phyloP scores from a whole-genome alignment of 2,329 filamentous ascomycete genomes.

The Diplodia intermedia region DNA sequence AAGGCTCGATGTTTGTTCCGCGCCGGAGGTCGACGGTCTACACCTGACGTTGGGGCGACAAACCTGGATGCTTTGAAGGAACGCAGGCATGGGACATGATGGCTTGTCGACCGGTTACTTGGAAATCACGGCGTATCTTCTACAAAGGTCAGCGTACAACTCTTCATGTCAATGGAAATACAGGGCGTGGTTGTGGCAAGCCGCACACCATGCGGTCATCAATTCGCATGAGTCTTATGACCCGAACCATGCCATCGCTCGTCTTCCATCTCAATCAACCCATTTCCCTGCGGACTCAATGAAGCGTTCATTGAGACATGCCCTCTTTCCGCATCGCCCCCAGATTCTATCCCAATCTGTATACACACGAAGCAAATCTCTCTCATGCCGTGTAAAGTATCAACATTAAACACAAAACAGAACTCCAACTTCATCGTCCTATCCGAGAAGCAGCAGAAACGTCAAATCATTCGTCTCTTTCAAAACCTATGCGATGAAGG shows the following conservation, averaged over 20 bases:
- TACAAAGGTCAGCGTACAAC: no score
- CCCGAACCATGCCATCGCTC: background rate
- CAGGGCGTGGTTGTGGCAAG: background rate
- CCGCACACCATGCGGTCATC: background rate
- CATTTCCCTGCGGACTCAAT: background rate
- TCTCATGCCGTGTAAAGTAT: background rate
- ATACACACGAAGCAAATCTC: conserved; percentile 10
- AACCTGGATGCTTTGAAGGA: no score
- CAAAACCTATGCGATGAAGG: conserved; percentile 1
- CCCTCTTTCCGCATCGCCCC: background rate
- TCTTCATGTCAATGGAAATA: background rate
- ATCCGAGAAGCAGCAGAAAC: conserved; percentile 3
- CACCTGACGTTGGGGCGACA: no score
- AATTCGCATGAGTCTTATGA: background rate
- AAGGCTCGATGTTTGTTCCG: no score
- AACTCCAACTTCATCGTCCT: background rate
- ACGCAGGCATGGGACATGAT: no score
- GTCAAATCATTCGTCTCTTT: conserved; percentile 11
- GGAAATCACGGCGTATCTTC: no score
- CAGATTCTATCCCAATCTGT: conserved; percentile 2
- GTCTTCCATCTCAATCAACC: background rate
- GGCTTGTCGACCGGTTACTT: no score
- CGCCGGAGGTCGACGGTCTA: no score
- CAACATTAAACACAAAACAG: conserved; percentile 18
- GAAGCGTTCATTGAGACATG: background rate